Evolutionary conservation across 352 stramenopile genomes (phyloP).

Genomic region (Phytophthora aleatoria): DNA sequence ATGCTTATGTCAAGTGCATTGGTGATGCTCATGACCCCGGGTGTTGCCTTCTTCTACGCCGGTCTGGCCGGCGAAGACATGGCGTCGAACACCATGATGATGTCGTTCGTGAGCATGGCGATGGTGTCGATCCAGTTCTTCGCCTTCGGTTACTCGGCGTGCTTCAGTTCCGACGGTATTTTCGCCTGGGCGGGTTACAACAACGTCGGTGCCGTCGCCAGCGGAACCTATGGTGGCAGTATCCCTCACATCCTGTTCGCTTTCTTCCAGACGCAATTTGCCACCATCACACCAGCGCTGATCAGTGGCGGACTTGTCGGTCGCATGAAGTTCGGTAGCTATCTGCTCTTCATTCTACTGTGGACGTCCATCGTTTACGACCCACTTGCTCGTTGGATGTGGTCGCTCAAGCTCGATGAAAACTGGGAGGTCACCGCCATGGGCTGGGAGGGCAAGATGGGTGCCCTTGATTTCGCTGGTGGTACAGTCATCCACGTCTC

Average conservation of each 20-base stretch:
- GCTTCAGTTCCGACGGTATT: slow-evolving; percentile 65
- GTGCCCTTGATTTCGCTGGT: slow-evolving; percentile 78
- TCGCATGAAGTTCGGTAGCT: slow-evolving; percentile 82
- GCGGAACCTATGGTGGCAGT: slow-evolving; percentile 54
- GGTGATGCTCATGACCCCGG: slow-evolving; percentile 36
- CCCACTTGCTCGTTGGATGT: slow-evolving; percentile 85
- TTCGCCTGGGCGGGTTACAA: slow-evolving; percentile 72
- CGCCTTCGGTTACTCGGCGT: slow-evolving; percentile 76
- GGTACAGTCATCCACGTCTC: slow-evolving; percentile 86
- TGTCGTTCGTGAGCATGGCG: slow-evolving; percentile 80
- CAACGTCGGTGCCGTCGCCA: slow-evolving; percentile 52
- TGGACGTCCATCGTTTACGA: slow-evolving; percentile 88
- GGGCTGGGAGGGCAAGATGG: slow-evolving; percentile 75
- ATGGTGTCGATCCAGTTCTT: slow-evolving; percentile 86
- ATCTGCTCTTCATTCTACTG: slow-evolving; percentile 76
- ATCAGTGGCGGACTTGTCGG: slow-evolving; percentile 82
- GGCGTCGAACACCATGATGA: slow-evolving; percentile 86
- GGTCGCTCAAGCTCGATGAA: slow-evolving; percentile 67
- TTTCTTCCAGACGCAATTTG: slow-evolving; percentile 87
- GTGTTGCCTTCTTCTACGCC: slow-evolving; percentile 69
- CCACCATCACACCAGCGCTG: slow-evolving; percentile 77
- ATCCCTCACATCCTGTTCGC: slow-evolving; percentile 80
- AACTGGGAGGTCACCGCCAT: slow-evolving; percentile 46
- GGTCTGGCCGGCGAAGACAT: slow-evolving; percentile 76
- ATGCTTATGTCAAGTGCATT: slow-evolving; percentile 33